Conservation (phyloP, 768 basidiomycete genomes). For the Pleurotus platypus region DNA sequence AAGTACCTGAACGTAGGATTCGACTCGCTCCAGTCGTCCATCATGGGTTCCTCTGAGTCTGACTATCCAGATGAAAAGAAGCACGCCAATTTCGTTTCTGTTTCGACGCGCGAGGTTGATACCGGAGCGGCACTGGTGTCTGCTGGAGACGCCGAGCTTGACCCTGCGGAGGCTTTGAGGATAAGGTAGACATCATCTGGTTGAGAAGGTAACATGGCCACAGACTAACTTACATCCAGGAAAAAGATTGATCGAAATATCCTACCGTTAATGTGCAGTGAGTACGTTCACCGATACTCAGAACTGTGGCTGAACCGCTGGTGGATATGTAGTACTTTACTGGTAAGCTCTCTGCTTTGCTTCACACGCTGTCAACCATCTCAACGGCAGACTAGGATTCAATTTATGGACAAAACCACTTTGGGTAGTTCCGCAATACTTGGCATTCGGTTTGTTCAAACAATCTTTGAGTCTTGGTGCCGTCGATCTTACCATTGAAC, state of each 20-base stretch:
- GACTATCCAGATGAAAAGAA: constrained; percentile 22
- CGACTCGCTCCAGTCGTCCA: background rate
- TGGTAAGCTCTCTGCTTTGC: constrained; percentile 30
- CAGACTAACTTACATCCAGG: constrained; percentile 16
- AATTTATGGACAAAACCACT: constrained; percentile 78
- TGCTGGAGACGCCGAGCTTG: constrained; percentile 38
- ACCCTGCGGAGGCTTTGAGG: constrained; percentile 47
- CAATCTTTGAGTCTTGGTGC: background rate
- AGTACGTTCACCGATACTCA: constrained; percentile 21
- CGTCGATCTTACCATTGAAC: background rate
- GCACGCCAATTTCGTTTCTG: constrained; percentile 26
- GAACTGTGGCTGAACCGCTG: background rate
- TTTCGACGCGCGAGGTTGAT: constrained; percentile 50
- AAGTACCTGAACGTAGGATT: background rate
- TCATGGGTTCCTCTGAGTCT: constrained; percentile 9
- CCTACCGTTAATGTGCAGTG: constrained; percentile 69
- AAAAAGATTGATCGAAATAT: constrained; percentile 68
- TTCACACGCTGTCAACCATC: background rate
- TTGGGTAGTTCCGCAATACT: constrained; percentile 65
- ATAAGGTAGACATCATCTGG: constrained; percentile 38
- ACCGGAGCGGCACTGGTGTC: constrained; percentile 58
- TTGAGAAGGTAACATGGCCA: background rate
- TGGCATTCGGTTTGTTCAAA: constrained; percentile 53
- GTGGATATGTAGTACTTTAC: constrained; percentile 41
- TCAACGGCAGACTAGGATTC: constrained; percentile 42